Evolutionary conservation across 1,284 basidiomycete genomes (phyloP), one percentile per base, ranked within the genome.

Genomic region (Kalmanozyma brasiliensis): DNA sequence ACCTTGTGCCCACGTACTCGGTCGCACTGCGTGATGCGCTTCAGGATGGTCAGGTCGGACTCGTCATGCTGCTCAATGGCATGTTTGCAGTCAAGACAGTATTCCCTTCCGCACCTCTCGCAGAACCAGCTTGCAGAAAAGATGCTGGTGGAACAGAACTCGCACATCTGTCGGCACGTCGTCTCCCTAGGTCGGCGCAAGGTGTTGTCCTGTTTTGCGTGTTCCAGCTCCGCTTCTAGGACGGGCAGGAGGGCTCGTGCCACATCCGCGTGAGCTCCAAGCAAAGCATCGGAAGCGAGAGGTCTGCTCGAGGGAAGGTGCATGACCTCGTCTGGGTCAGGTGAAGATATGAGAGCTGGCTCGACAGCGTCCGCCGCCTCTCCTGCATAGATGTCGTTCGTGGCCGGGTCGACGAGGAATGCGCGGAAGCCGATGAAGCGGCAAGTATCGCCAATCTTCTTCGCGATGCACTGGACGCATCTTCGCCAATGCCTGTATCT

Each of bases 101-200:
- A 89, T 82, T 96, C 94, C 14, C 92, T 88, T 1, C 93, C 94
- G 81, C 94, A 97, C n/a, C 87, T 80, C 9, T 88, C 86, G 82
- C 94, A 97, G 86, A 94, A 90, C 88, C 90, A 96, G 57, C 88
- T 91, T 56, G 89, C 89, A 7, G 90, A 90, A 82, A 96, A 95
- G 59, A 97, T 88, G 14, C 92, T 93, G 4, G 92, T 93, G 84
- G 91, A 90, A 82, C 94, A 97, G 3, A 90, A 92, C 83, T 97
- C 93, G 59, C 75, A 77, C 61, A 61, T 71, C 24, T 62, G 63
- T n/a, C 74, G 62, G 33, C 59, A 61, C 6, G n/a, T 48, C 6
- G 55, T 53, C 63, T 75, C 73, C 29, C 70, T 41, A 1, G 56
- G 42, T 19, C 73, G 35, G 6, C 65, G 52, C 11, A 75, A 34